These are phyloP conservation scores for Entomortierella lignicola DNA, from an alignment of 192 early-diverging fungal species.

Conservation along the genomic window DNA sequence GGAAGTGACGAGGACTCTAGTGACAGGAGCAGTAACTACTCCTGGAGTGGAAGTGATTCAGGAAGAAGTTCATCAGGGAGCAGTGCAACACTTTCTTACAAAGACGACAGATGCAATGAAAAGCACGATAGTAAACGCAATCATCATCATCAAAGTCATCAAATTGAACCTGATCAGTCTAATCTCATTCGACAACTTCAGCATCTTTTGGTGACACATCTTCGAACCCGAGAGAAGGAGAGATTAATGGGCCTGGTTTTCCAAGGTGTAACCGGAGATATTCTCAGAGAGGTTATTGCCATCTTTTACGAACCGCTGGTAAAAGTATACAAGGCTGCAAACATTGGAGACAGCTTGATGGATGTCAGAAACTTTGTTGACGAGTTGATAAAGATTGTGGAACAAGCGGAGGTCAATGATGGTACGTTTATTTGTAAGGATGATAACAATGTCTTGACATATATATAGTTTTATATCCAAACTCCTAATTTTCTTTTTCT, in stretches of 20 bases:
- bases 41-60: neutral
- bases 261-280: slow-evolving; percentile 64
- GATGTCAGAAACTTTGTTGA: slow-evolving; percentile 62
- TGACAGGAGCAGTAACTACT: neutral
- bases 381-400: slow-evolving; percentile 65
- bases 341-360: slow-evolving; percentile 62
- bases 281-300: slow-evolving; percentile 63
- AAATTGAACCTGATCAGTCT: no score
- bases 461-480: neutral
- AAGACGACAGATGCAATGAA: no score
- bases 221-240: slow-evolving; percentile 62
- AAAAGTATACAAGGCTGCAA: slow-evolving; percentile 67
- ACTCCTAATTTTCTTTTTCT: neutral
- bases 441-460: no score
- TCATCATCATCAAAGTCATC: neutral
- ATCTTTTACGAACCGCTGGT: slow-evolving; percentile 71
- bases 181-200: slow-evolving; percentile 53
- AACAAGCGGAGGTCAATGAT: slow-evolving; percentile 46
- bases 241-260: slow-evolving; percentile 61
- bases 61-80: neutral
- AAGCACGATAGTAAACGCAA: neutral
- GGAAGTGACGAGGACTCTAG: neutral
- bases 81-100: neutral
- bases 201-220: slow-evolving; percentile 58
- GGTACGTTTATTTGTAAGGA: slow-evolving; percentile 7